Percentiles rank a stretch among this genome's conserved stretches.
phyloP scores from a whole-genome alignment of 441 rosid genomes.

The Pelargonium hybrid region DNA sequence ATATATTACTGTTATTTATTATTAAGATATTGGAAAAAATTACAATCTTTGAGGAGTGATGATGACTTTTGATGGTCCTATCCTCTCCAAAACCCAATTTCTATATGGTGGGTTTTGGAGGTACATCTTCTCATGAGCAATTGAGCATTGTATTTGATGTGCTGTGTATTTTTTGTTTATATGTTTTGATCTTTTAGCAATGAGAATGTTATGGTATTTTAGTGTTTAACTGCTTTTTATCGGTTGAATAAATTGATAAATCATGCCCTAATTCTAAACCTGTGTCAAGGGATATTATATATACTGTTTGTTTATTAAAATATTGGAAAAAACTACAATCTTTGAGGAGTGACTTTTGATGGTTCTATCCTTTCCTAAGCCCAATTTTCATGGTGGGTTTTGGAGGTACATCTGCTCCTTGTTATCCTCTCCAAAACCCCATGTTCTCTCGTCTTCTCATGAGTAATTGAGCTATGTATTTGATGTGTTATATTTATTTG shows the following conservation, averaged over 20 bases:
- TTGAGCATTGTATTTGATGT: too few species aligned
- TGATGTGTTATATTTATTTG: too few species aligned
- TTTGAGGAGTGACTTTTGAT: conserved; percentile 20
- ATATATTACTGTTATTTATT: conserved; percentile 6
- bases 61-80: conserved; percentile 21
- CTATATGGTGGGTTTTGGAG: background rate
- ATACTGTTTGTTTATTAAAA: conserved; percentile 2
- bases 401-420: conserved; percentile 21
- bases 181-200: too few species aligned
- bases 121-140: background rate
- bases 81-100: background rate
- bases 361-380: background rate
- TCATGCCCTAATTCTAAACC: background rate
- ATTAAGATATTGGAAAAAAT: background rate
- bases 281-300: conserved; percentile 9
- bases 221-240: background rate
- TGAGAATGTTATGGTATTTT: too few species aligned
- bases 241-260: background rate
- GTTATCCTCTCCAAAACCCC: background rate
- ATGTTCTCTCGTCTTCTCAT: too few species aligned
- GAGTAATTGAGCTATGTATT: too few species aligned
- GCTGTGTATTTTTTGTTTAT: too few species aligned
- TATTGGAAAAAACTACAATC: background rate
- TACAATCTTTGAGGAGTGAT: background rate
- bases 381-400: background rate